Base-by-base conservation (phyloP, 345 rosid species). In the Citrus unshiu region DNA sequence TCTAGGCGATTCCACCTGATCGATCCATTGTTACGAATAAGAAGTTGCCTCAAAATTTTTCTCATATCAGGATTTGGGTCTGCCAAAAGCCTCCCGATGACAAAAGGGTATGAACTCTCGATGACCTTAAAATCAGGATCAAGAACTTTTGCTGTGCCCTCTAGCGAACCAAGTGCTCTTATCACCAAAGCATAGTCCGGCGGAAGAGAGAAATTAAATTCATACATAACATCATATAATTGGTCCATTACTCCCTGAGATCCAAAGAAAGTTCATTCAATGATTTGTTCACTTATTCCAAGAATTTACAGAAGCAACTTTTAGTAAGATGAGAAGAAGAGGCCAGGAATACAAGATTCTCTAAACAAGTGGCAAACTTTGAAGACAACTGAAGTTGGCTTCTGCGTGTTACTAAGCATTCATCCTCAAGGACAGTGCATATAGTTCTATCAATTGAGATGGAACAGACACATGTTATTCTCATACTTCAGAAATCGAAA, bases 31-130 rank as follows among this genome's bases (percentile, higher is more conserved):
- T 94, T 89, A 57, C 88, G 74, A 63, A 94, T 94, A 69, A 96
- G 85, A 77, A 96, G 99, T 80, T 96, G 91, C 90, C 93, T 92
- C 69, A 94, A 85, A 73, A 91, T 88, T 82, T 84, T 94, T 83
- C 99, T 89, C 99, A 94, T 96, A 80, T 96, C 99, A 83, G 98
- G 97, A 85, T 88, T 89, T 62, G 98, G 86, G 82, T 96, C 99
- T 51, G 87, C 97, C 72, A 94, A 86, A 60, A 96, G 97, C 84
- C 97, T 93, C 68, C 95, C 98, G 27, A 96, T 83, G 39, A 95
- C 90, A 81, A 92, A 93, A 72, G 98, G 98, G 77, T 96, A 94
- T 59, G 98, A 94, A 79, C 93, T 92, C 85, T 93, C 99, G 9
- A 94, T 80, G 64, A 96, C 98, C 82, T 91, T 93, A 81, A 96